phyloP scores from a whole-genome alignment of 106 monocot species.

The Allium sativum region DNA sequence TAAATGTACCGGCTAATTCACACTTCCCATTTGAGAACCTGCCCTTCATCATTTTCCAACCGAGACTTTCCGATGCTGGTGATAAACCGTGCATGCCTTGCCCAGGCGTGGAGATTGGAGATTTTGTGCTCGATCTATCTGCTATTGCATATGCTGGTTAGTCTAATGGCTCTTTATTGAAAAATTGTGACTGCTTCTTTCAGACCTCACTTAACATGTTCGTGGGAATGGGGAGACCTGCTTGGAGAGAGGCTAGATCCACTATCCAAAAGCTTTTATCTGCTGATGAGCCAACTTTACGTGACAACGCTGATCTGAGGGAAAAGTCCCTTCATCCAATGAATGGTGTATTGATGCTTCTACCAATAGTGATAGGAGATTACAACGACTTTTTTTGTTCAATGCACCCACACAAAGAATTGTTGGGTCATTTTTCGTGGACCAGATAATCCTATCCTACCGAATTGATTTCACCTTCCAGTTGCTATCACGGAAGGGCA shows the following conservation, averaged over 20 bases:
- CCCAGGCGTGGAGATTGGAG: slow-evolving; percentile 88
- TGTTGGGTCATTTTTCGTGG: slow-evolving; percentile 89
- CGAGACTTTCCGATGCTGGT: slow-evolving; percentile 1
- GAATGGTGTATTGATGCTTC: slow-evolving; percentile 80
- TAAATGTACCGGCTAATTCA: slow-evolving; percentile 55
- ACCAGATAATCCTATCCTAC: slow-evolving; percentile 58
- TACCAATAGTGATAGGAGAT: slow-evolving; percentile 77
- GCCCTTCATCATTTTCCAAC: slow-evolving; percentile 86
- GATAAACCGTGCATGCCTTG: slow-evolving; percentile 18
- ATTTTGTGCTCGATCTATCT: slow-evolving; percentile 80
- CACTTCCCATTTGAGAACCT: slow-evolving; percentile 96
- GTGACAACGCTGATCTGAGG: slow-evolving; percentile 66
- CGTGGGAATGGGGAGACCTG: slow-evolving; percentile 74
- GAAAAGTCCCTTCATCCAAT: slow-evolving; percentile 64
- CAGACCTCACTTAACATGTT: slow-evolving; percentile 85
- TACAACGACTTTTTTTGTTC: slow-evolving; percentile 97
- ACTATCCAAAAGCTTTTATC: slow-evolving; percentile 83
- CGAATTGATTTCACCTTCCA: slow-evolving; percentile 94
- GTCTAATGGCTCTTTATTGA: slow-evolving; percentile 72
- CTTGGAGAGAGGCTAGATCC: slow-evolving; percentile 86
- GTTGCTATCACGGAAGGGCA: slow-evolving; percentile 89
- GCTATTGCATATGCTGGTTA: slow-evolving; percentile 62
- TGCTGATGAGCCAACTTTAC: slow-evolving; percentile 73
- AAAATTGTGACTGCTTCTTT: slow-evolving; percentile 55
- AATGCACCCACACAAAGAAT: slow-evolving; percentile 83